Evolutionary conservation across 768 basidiomycete species (phyloP), one percentile per base, ranked within the genome.

Genomic region (Kondoa subrosea): DNA sequence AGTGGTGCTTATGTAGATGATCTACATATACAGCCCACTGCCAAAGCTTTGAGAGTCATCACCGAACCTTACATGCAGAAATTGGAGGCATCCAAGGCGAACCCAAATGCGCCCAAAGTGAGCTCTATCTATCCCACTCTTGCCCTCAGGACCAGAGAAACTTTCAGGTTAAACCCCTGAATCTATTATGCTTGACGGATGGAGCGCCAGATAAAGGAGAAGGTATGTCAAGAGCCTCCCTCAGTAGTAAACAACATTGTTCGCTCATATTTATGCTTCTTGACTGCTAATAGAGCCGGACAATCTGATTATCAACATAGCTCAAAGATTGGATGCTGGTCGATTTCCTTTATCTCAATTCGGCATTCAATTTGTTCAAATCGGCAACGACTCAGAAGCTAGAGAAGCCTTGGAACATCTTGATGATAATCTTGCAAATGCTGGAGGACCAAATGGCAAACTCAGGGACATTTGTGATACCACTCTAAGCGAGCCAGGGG

Each of bases 321-420:
- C 69, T 3, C n/a, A 56, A 33, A 30, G 69, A 2, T 63, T 73
- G n/a, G 72, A 73, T 40, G 74, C 73, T 40, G 76, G 73, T 0
- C 73, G 72, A 1, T 75, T 76, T 64, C 79, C 74, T 29, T 72
- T 76, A 1, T 75, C 77, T n/a, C 79, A 79, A 74, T 76, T 82
- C 3, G 79, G 81, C 12, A 76, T 82, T 32, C 85, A 86, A 70
- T 86, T 88, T 64, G 81, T 88, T 0, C 87, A 88, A 31, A 50
- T 61, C 57, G 67, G 40, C 16, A 8, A 60, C 21, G 61, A 40
- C 31, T 15, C 32, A 15, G 32, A 70, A 56, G 69, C 66, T n/a
- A 34, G 66, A 33, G 69, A 68, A 68, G 68, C 69, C 15, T 50
- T 67, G 26, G 30, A 69, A 8, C 65, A 70, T 34, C 61, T 70